Evolutionary conservation across 495 filamentous ascomycete genomes (phyloP).

Genomic region (Baudoinia panamericana): DNA sequence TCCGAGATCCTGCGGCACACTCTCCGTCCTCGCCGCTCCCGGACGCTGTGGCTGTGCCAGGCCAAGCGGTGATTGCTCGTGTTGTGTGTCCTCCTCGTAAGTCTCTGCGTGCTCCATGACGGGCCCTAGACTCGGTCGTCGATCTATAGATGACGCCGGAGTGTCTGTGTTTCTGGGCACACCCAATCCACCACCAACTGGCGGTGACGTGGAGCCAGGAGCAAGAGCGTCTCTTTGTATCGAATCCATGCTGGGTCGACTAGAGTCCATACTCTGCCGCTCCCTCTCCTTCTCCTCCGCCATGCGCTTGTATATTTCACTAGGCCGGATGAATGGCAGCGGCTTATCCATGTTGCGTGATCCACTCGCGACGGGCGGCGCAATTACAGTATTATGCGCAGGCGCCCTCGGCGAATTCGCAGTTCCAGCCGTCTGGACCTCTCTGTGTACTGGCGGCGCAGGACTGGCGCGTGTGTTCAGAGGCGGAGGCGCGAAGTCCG

Average conservation of each 20-base stretch:
- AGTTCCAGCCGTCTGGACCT: too few species aligned
- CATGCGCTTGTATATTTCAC: slow-evolving; percentile 65
- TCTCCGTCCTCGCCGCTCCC: neutral
- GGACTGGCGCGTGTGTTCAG: slow-evolving; percentile 20
- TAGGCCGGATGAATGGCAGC: slow-evolving; percentile 52
- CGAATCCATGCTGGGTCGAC: slow-evolving; percentile 27
- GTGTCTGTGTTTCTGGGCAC: slow-evolving; percentile 11
- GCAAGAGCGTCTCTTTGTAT: slow-evolving; percentile 11
- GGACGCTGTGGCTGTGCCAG: neutral
- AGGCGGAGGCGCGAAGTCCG: slow-evolving; percentile 27
- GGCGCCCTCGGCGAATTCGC: too few species aligned
- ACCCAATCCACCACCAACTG: neutral
- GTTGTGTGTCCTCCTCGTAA: slow-evolving; percentile 15
- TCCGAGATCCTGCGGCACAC: neutral
- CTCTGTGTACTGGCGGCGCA: too few species aligned
- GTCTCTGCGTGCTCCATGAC: slow-evolving; percentile 22
- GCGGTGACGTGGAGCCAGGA: neutral
- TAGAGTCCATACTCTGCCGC: slow-evolving; percentile 38
- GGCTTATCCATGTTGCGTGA: slow-evolving; percentile 33
- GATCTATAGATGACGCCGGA: slow-evolving; percentile 20
- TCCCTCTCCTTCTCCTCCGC: slow-evolving; percentile 51
- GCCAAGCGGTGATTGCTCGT: neutral
- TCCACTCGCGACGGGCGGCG: too few species aligned
- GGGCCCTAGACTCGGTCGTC: slow-evolving; percentile 18
- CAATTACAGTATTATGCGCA: too few species aligned